Evolutionary conservation across 345 rosid genomes (phyloP).

Genomic region (Lepidium aucheri): DNA sequence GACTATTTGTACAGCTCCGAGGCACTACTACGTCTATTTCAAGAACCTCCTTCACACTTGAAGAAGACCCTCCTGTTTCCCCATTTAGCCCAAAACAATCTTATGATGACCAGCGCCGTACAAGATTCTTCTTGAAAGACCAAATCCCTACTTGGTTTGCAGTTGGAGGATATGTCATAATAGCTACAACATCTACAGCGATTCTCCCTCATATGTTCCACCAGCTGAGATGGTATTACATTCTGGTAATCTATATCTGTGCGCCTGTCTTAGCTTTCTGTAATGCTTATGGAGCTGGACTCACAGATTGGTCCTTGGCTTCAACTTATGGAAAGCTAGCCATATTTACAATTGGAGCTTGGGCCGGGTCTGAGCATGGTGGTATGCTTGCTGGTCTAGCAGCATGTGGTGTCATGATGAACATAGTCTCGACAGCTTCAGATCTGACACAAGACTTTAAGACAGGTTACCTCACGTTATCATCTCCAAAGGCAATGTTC

Average conservation of each 20-base stretch:
- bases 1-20: conserved; percentile 38
- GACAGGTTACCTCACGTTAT: conserved; percentile 77
- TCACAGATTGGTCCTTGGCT: conserved; percentile 83
- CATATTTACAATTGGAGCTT: conserved; percentile 59
- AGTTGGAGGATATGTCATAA: conserved; percentile 38
- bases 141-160: conserved; percentile 74
- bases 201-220: conserved; percentile 53
- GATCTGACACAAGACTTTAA: conserved; percentile 83
- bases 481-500: conserved; percentile 76
- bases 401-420: conserved; percentile 91
- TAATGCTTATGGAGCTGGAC: conserved; percentile 82
- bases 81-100: conserved; percentile 28
- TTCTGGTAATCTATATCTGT: conserved; percentile 52
- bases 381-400: conserved; percentile 77
- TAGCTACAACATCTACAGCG: conserved; percentile 43
- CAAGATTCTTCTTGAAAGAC: conserved; percentile 59
- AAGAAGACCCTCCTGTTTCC: conserved; percentile 31
- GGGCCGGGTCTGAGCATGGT: conserved; percentile 61
- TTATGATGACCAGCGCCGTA: conserved; percentile 58
- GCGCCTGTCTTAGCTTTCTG: conserved; percentile 75
- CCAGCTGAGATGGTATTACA: conserved; percentile 62
- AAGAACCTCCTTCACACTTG: conserved; percentile 27
- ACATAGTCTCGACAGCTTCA: conserved; percentile 77
- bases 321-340: conserved; percentile 82
- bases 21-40: conserved; percentile 13